phyloP scores from a whole-genome alignment of 345 rosid species.

The Salix suchowensis region DNA sequence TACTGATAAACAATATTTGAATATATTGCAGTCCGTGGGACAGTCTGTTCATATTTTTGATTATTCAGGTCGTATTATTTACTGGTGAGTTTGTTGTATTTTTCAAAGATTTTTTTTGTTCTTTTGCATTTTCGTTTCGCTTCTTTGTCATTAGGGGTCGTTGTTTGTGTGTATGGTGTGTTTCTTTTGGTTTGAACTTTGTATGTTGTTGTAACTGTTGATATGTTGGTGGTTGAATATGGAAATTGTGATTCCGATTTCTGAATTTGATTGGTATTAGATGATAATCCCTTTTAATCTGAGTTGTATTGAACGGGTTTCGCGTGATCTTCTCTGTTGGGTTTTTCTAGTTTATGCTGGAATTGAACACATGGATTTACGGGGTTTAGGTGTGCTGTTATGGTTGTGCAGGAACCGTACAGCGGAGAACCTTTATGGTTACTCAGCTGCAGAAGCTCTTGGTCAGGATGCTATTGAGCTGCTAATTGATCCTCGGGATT shows the following conservation, averaged over 20 bases:
- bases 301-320: not conserved
- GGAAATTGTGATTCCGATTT: not conserved
- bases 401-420: constrained; percentile 65
- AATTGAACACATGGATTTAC: not conserved
- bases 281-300: not conserved
- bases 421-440: constrained; percentile 85
- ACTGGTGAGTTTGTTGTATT: constrained; percentile 50
- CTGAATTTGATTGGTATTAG: not conserved
- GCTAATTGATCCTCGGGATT: constrained; percentile 61
- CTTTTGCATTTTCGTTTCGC: not conserved
- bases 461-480: constrained; percentile 67
- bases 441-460: constrained; percentile 68
- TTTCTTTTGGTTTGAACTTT: not conserved
- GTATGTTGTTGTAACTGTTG: not conserved
- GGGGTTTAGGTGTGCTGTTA: constrained; percentile 3
- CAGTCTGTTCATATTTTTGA: constrained; percentile 86
- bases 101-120: not conserved
- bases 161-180: not conserved
- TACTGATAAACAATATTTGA: constrained; percentile 65
- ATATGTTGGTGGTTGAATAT: constrained; percentile 1
- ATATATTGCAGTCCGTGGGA: constrained; percentile 89
- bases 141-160: not conserved
- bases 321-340: not conserved
- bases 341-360: not conserved
- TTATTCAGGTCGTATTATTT: constrained; percentile 53